These are phyloP conservation scores for Aspergillus awamori DNA, from an alignment of 2,329 filamentous ascomycete genomes.

Conservation along the genomic window DNA sequence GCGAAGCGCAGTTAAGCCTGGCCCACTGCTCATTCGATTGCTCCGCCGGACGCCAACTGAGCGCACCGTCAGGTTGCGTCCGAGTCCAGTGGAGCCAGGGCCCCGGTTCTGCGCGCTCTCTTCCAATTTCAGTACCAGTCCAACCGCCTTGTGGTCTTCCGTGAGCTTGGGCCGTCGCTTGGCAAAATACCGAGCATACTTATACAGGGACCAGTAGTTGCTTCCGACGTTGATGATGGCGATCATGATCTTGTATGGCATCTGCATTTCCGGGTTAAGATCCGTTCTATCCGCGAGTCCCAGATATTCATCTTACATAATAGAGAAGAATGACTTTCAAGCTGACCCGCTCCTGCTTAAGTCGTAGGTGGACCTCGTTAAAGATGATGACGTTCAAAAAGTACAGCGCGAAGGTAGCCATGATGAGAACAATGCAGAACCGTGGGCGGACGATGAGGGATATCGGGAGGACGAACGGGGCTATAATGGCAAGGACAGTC, in stretches of 20 bases:
- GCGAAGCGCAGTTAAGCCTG: neutral
- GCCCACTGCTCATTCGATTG: neutral
- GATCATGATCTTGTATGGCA: constrained; percentile 50
- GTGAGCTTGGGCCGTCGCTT: constrained; percentile 52
- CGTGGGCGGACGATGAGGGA: constrained; percentile 47
- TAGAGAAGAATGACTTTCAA: constrained; percentile 44
- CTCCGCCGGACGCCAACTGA: constrained; percentile 6
- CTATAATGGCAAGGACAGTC: constrained; percentile 50
- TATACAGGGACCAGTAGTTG: constrained; percentile 47
- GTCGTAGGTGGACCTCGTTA: constrained; percentile 53
- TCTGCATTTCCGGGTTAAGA: constrained; percentile 9
- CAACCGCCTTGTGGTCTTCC: constrained; percentile 50
- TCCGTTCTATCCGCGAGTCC: no score
- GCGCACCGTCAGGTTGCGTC: constrained; percentile 17
- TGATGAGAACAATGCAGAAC: constrained; percentile 46
- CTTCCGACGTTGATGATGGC: constrained; percentile 50
- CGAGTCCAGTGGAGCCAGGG: neutral
- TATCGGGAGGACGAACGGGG: constrained; percentile 51
- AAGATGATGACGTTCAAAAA: constrained; percentile 50
- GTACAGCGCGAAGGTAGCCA: constrained; percentile 46
- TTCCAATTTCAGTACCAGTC: constrained; percentile 31
- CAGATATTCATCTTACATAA: constrained; percentile 32
- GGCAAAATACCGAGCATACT: constrained; percentile 52
- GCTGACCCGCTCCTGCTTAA: constrained; percentile 48
- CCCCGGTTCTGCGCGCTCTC: constrained; percentile 4